Evolutionary conservation across 1,284 basidiomycete genomes (phyloP).

Genomic region (Puccinia hordei): DNA sequence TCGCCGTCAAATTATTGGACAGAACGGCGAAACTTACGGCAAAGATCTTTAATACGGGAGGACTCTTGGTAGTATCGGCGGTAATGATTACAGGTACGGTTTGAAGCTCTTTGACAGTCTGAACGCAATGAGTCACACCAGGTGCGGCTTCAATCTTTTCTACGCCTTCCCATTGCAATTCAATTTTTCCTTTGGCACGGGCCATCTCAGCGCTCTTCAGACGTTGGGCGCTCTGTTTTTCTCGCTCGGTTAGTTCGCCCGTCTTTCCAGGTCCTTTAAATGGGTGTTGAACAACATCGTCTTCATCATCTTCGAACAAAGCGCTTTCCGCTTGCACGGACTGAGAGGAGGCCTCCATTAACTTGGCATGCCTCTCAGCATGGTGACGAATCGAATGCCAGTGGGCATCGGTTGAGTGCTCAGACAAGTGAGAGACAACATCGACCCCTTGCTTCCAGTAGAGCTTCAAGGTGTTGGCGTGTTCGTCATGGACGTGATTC

Average conservation of each 20-base stretch:
- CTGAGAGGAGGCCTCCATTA: constrained; percentile 77
- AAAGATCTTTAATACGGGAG: constrained; percentile 49
- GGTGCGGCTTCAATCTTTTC: constrained; percentile 51
- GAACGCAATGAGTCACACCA: constrained; percentile 47
- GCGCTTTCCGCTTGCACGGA: constrained; percentile 80
- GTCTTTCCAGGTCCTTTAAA: constrained; percentile 7
- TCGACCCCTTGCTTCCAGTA: constrained; percentile 68
- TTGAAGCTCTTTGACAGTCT: constrained; percentile 44
- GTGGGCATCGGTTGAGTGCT: constrained; percentile 78
- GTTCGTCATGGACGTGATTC: constrained; percentile 93
- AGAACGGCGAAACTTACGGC: constrained; percentile 23
- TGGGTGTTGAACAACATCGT: constrained; percentile 60
- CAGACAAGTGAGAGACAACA: constrained; percentile 89
- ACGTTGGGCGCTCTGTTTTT: constrained; percentile 37
- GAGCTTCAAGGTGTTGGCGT: constrained; percentile 80
- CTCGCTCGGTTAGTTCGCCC: constrained; percentile 32
- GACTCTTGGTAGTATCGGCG: constrained; percentile 50
- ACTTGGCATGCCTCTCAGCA: constrained; percentile 72
- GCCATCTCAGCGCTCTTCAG: constrained; percentile 46
- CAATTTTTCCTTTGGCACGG: constrained; percentile 25
- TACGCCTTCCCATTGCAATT: constrained; percentile 35
- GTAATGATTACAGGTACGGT: constrained; percentile 49
- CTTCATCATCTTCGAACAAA: constrained; percentile 79
- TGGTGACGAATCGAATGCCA: constrained; percentile 86
- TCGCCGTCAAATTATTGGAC: neutral